Conservation (phyloP, 306 rosid species). For the Glycine latifolia region DNA sequence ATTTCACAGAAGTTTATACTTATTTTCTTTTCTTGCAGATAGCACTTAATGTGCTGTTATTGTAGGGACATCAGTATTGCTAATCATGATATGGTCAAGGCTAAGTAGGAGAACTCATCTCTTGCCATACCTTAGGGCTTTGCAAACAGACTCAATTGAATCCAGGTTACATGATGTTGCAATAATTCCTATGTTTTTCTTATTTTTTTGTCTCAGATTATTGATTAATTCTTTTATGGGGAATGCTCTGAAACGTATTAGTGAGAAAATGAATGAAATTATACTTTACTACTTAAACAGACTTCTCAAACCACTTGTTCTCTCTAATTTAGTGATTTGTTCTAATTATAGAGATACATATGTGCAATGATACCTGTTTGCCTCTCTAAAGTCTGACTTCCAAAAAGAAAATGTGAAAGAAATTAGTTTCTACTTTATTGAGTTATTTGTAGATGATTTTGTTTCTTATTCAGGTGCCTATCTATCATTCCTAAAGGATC, state of each 20-base stretch:
- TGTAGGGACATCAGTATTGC: slow-evolving; percentile 29
- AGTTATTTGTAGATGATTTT: slow-evolving; percentile 32
- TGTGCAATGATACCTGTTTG: slow-evolving; percentile 9
- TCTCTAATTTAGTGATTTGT: background rate
- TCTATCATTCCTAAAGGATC: slow-evolving; percentile 48
- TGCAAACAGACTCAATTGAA: slow-evolving; percentile 40
- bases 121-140: slow-evolving; percentile 47
- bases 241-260: slow-evolving; percentile 31
- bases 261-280: slow-evolving; percentile 3
- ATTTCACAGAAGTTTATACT: slow-evolving; percentile 8
- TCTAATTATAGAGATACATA: background rate
- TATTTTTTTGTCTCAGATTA: background rate
- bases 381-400: slow-evolving; percentile 22
- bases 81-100: slow-evolving; percentile 64
- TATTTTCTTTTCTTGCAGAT: slow-evolving; percentile 43
- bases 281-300: slow-evolving; percentile 10
- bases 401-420: background rate
- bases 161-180: slow-evolving; percentile 52
- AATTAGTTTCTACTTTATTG: slow-evolving; percentile 22
- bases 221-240: background rate
- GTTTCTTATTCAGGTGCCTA: slow-evolving; percentile 58
- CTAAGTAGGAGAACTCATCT: slow-evolving; percentile 54
- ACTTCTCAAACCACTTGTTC: background rate
- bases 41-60: slow-evolving; percentile 45
- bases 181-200: background rate